phyloP scores from a whole-genome alignment of 768 basidiomycete genomes.

The Leccinum barrowsii region DNA sequence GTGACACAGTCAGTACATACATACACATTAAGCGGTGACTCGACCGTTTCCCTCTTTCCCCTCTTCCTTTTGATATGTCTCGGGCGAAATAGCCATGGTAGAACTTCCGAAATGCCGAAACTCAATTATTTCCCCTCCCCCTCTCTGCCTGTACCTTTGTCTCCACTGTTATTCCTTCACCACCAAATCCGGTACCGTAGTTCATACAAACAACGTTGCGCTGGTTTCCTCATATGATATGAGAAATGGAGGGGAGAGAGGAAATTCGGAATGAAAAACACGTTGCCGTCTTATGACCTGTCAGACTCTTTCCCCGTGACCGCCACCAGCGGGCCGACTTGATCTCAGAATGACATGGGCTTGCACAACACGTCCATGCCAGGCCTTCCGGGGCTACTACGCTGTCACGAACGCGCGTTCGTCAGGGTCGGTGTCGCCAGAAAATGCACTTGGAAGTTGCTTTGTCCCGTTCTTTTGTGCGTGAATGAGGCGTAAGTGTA shows the following conservation, averaged over 20 bases:
- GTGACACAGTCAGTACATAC: background rate
- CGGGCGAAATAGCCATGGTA: constrained; percentile 10
- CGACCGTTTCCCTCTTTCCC: background rate
- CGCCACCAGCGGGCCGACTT: background rate
- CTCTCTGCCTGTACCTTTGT: background rate
- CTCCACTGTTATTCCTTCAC: background rate
- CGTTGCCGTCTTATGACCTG: constrained; percentile 20
- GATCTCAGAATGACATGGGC: constrained; percentile 9
- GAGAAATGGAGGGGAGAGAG: background rate
- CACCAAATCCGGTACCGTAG: background rate
- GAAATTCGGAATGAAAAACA: constrained; percentile 1
- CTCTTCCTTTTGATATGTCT: background rate
- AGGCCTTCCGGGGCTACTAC: background rate
- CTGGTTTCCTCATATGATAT: background rate
- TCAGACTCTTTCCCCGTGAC: constrained; percentile 10
- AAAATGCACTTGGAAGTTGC: constrained; percentile 2
- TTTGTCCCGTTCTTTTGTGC: background rate
- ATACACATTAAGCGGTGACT: background rate
- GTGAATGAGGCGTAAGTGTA: background rate
- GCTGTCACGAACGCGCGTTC: background rate
- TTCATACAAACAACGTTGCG: background rate
- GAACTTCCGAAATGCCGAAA: background rate
- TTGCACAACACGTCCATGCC: constrained; percentile 6
- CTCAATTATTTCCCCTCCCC: background rate
- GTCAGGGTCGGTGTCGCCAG: constrained; percentile 2